These are phyloP conservation scores for Aspergillus intermedius DNA, from an alignment of 2,329 filamentous ascomycete species.

Conservation along the genomic window DNA sequence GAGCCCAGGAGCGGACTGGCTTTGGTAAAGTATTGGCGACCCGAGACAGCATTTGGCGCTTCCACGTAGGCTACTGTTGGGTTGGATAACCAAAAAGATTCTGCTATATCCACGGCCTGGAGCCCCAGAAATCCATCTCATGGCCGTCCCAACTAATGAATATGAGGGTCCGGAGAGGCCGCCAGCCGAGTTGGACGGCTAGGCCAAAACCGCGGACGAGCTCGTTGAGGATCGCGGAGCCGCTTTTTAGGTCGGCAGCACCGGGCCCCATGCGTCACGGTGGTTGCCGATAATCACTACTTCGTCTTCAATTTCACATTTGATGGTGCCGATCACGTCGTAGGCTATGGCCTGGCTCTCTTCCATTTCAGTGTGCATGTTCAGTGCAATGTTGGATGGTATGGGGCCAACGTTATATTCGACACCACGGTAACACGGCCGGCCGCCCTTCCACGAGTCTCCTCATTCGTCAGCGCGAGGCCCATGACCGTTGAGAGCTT, in stretches of 20 bases:
- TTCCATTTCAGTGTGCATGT: constrained; percentile 10
- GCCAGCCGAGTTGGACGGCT: constrained; percentile 44
- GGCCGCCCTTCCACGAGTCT: constrained; percentile 7
- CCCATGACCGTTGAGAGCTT: constrained; percentile 26
- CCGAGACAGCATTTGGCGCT: neutral
- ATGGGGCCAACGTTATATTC: constrained; percentile 12
- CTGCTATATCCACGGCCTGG: neutral
- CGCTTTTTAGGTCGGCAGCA: constrained; percentile 47
- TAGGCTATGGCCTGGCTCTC: neutral
- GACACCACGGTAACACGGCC: constrained; percentile 4
- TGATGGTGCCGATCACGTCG: neutral
- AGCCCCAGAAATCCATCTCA: neutral
- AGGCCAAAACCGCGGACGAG: constrained; percentile 44
- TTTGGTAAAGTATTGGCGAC: constrained; percentile 3
- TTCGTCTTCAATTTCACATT: constrained; percentile 11
- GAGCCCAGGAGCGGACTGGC: constrained; percentile 16
- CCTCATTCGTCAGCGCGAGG: constrained; percentile 17
- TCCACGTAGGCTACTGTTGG: neutral
- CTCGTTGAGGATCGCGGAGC: constrained; percentile 45
- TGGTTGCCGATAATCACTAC: constrained; percentile 49
- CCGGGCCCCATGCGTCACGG: constrained; percentile 50
- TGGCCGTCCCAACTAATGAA: constrained; percentile 7
- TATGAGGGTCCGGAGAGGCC: constrained; percentile 43
- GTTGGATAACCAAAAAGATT: neutral
- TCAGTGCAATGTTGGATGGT: constrained; percentile 11